Evolutionary conservation across 78 protist species (phyloP), one percentile per base, ranked within the genome.

Genomic region (Dictyostelium firmibasis): DNA sequence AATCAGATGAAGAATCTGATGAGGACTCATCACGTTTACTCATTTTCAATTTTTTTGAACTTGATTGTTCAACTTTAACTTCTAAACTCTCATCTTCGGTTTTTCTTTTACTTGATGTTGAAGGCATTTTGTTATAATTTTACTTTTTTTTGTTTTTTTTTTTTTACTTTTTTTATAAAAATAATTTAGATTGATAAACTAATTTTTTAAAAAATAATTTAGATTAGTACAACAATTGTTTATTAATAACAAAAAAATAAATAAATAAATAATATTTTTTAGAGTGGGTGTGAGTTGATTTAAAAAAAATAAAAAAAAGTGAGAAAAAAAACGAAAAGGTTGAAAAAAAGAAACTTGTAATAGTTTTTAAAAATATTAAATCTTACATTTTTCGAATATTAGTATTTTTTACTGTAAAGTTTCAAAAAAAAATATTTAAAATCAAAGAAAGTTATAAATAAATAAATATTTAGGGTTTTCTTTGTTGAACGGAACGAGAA

Each of bases 91-190:
- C 92, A 36, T 81, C 69, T 14, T 86, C 92, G 16, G 35, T 29
- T 38, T 44, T 76, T 57, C 78, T 86, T 53, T 76, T 86, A 27
- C 4, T 76, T 57, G 84, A 79, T 85, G 78, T 33, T 50, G 92
- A 86, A 50, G 92, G 92, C 92, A 86, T 86, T 62, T 84, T n/a
- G n/a, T n/a, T n/a, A n/a, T n/a, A n/a, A n/a, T n/a, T n/a, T n/a
- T n/a, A n/a, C n/a, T 38, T 13, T 29, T 44, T 36, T 14, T 18
- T 57, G 23, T 82, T 23, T 35, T 25, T 16, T 13, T 36, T 23
- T 57, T n/a, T 31, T 41, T 36, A 3, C 1, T 83, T 23, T 35
- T 38, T 33, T 1, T 47, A 6, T 50, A 11, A 35, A 44, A 50
- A 7, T n/a, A 53, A 23, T 44, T 53, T 53, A 14, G 23, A 33